Evolutionary conservation across 805 yeast species (phyloP).

Genomic region (Wickerhamomyces chambardii): DNA sequence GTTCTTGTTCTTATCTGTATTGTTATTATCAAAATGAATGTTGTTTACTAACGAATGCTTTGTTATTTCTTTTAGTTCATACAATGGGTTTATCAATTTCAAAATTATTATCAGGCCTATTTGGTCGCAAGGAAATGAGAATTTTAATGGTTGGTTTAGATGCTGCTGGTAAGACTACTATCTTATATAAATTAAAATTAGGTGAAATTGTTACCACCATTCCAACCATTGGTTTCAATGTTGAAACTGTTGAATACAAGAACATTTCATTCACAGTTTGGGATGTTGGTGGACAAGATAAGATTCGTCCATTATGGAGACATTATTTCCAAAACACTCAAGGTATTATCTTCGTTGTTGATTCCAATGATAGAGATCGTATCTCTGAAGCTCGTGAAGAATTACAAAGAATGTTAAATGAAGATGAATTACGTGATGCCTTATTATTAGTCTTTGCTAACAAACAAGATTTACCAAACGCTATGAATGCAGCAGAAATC

Average conservation of each 20-base stretch:
- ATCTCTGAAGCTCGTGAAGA: conserved; percentile 97
- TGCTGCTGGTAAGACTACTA: conserved; percentile 98
- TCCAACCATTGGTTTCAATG: conserved; percentile 96
- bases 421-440: conserved; percentile 96
- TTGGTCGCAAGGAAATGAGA: conserved; percentile 98
- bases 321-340: conserved; percentile 98
- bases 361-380: conserved; percentile 97
- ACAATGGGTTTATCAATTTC: conserved; percentile 95
- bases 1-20: too few relatives aligned
- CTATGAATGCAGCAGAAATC: conserved; percentile 98
- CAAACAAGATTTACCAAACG: conserved; percentile 98
- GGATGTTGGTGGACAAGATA: conserved; percentile 99
- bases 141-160: conserved; percentile 97
- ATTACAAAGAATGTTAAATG: conserved; percentile 96
- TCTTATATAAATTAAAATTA: conserved; percentile 85
- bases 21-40: too few relatives aligned
- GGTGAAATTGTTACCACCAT: conserved; percentile 96
- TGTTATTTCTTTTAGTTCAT: conserved; percentile 6
- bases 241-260: conserved; percentile 95
- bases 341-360: conserved; percentile 96
- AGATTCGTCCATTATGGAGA: conserved; percentile 98
- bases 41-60: conserved; percentile 9
- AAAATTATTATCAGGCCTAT: conserved; percentile 87
- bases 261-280: conserved; percentile 95
- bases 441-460: conserved; percentile 92